Conservation (phyloP, 1,139 yeast species). For the Magnusiomyces sp. region DNA sequence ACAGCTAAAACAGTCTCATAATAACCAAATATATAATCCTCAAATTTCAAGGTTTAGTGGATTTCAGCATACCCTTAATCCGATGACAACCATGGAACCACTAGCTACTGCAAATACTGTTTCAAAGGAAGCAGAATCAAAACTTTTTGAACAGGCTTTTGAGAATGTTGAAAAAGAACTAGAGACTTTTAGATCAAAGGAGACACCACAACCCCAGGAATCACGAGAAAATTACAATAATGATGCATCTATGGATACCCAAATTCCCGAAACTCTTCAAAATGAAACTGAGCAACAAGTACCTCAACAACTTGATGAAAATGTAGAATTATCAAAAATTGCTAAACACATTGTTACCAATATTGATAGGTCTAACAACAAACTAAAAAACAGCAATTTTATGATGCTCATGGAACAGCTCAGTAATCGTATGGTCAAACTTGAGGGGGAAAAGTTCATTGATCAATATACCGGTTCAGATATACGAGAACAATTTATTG, state of each 20-base stretch:
- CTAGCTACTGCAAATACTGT: neutral
- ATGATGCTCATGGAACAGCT: constrained; percentile 35
- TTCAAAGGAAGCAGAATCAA: constrained; percentile 3
- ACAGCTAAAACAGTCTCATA: constrained; percentile 1
- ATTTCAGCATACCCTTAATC: neutral
- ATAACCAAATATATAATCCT: constrained; percentile 2
- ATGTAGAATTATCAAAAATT: constrained; percentile 25
- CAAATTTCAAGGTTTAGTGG: neutral
- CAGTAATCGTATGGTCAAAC: constrained; percentile 26
- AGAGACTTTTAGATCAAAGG: constrained; percentile 4
- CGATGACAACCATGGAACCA: neutral
- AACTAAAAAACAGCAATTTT: constrained; percentile 33
- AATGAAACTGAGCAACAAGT: constrained; percentile 11
- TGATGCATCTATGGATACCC: neutral
- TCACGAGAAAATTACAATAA: neutral
- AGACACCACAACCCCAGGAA: neutral
- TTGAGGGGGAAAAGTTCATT: constrained; percentile 31
- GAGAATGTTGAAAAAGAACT: constrained; percentile 21
- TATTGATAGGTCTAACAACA: constrained; percentile 24
- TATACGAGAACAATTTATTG: constrained; percentile 11
- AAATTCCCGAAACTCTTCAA: neutral
- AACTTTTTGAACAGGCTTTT: constrained; percentile 26
- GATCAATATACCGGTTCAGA: constrained; percentile 20
- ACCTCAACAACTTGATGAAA: constrained; percentile 11
- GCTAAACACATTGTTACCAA: constrained; percentile 27